phyloP scores from a whole-genome alignment of 2,329 filamentous ascomycete species.

The Aspergillus texensis region DNA sequence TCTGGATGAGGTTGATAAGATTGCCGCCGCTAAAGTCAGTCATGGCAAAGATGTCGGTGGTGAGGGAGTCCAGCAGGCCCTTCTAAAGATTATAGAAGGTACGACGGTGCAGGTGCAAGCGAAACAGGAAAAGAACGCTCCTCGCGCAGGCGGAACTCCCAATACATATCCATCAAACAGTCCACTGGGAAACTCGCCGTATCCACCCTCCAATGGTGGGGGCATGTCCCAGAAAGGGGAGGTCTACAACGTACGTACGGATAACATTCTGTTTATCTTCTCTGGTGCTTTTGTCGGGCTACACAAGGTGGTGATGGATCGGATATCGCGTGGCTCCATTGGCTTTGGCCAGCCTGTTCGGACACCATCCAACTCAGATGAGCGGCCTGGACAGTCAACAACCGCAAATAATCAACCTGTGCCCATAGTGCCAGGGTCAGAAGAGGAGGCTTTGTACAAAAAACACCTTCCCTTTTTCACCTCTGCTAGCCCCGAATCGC shows the following conservation, averaged over 20 bases:
- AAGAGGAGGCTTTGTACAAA: constrained; percentile 62
- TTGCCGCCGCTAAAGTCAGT: constrained; percentile 81
- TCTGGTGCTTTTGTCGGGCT: constrained; percentile 93
- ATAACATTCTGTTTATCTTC: constrained; percentile 96
- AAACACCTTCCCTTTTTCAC: constrained; percentile 62
- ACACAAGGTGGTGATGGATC: constrained; percentile 81
- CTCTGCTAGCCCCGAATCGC: constrained; percentile 54
- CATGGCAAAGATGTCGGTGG: constrained; percentile 94
- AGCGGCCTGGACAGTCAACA: constrained; percentile 27
- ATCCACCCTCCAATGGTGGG: constrained; percentile 31
- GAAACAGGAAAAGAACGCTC: constrained; percentile 59
- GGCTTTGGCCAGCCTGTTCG: constrained; percentile 88
- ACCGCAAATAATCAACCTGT: constrained; percentile 43
- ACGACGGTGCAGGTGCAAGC: constrained; percentile 90
- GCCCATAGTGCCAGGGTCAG: constrained; percentile 63
- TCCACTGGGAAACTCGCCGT: constrained; percentile 36
- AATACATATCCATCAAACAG: constrained; percentile 44
- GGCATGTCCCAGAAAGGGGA: constrained; percentile 56
- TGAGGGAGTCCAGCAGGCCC: constrained; percentile 93
- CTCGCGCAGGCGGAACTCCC: constrained; percentile 40
- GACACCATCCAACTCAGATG: constrained; percentile 41
- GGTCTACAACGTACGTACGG: constrained; percentile 78
- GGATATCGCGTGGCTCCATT: constrained; percentile 84
- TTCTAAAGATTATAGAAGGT: constrained; percentile 94
- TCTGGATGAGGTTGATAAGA: constrained; percentile 96